Evolutionary conservation across 139 green algal genomes (phyloP).

Genomic region (Eudorina sp.): DNA sequence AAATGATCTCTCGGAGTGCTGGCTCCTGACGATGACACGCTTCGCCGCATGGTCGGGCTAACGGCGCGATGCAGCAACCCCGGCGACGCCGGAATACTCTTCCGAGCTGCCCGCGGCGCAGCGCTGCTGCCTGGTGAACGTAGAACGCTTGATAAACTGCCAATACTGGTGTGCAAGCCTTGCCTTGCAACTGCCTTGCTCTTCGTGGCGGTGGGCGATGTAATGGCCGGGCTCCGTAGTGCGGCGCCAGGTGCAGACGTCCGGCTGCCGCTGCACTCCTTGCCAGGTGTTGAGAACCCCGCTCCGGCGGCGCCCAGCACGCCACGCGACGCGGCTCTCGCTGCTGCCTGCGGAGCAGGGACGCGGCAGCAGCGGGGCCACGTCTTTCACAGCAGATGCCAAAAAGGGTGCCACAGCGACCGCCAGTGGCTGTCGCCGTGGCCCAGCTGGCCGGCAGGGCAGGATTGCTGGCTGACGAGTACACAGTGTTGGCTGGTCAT

Average conservation of each 20-base stretch:
- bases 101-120: neutral
- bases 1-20: conserved; percentile 22
- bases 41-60: neutral
- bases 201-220: neutral
- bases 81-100: neutral
- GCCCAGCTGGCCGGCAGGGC: neutral
- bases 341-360: conserved; percentile 46
- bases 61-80: neutral
- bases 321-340: neutral
- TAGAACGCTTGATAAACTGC: neutral
- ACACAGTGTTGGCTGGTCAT: neutral
- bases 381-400: conserved; percentile 21
- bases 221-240: neutral
- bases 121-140: neutral
- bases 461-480: neutral
- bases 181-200: neutral
- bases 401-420: conserved; percentile 41
- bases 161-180: neutral
- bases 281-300: neutral
- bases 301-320: neutral
- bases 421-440: neutral
- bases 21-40: neutral
- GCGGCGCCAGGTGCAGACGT: neutral
- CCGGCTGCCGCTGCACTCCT: neutral
- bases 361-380: conserved; percentile 25